Evolutionary conservation across 805 yeast genomes (phyloP), one percentile per base, ranked within the genome.

Genomic region (Saccharomycopsis sp.): DNA sequence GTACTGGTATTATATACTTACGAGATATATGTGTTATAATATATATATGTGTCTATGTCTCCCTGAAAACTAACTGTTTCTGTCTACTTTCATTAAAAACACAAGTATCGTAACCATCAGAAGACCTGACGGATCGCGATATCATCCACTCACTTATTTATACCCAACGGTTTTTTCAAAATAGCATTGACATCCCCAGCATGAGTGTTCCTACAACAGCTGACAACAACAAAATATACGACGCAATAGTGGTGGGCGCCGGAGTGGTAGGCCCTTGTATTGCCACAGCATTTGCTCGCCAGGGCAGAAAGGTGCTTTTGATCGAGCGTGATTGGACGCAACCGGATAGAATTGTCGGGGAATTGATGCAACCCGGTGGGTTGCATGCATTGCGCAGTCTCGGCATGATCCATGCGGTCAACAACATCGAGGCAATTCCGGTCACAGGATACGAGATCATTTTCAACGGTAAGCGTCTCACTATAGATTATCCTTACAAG

Each of bases 311-410:
- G 55, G 97, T 94, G 5, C 70, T 84, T 12, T 71, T 78, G 14
- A 76, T 87, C 17, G 99, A 94, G 69, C 80, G 97, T 62, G 97
- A 90, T 68, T 89, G 97, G 89, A 71, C 82, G 20, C 87, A 83
- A 70, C 99, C 99, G 1, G 97, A 94, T 71, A 79, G 99, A 65
- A 94, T 94, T 58, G 98, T 94, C 35, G 99, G 99, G 47, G 99
- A 94, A 71, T 79, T 94, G 67, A 79, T 94, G 80, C 99, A 94
- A 72, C 99, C 99, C 2, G 92, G 90, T 41, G 99, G 99, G n/a
- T 74, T 94, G 29, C 83, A 86, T 69, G 93, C 97, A 1, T 75
- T 94, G 58, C 77, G 79, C 64, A 85, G 89, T 64, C 74, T 94
- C 35, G 98, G 97, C 3, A 84, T 94, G 90, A 80, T 80, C 19